phyloP scores from a whole-genome alignment of 179 eudicot genomes.

The Monotropa hypopitys region DNA sequence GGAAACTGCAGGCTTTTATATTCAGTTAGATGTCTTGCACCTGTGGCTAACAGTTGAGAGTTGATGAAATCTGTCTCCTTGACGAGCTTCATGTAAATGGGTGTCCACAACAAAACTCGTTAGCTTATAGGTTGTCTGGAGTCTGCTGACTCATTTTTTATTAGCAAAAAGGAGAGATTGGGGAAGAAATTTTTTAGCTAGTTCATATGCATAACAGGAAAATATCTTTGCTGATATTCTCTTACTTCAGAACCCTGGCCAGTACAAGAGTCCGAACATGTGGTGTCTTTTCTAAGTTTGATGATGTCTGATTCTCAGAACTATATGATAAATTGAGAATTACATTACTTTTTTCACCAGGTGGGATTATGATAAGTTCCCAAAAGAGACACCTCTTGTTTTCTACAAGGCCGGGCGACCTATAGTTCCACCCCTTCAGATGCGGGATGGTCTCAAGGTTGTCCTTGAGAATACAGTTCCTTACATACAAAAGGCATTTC shows the following conservation, averaged over 20 bases:
- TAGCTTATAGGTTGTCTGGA: not conserved
- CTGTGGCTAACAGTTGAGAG: not conserved
- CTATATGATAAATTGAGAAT: not conserved
- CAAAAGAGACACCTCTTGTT: slow-evolving; percentile 76
- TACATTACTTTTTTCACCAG: slow-evolving; percentile 21
- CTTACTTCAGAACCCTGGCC: no score
- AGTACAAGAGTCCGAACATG: not conserved
- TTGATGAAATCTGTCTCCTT: not conserved
- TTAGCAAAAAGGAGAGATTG: not conserved
- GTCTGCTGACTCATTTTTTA: not conserved
- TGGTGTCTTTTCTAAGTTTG: not conserved
- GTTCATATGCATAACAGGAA: not conserved
- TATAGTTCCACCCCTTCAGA: slow-evolving; percentile 48
- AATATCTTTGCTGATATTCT: not conserved
- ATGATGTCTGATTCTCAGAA: not conserved
- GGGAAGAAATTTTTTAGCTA: not conserved
- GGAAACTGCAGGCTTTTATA: not conserved
- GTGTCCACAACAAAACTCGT: not conserved
- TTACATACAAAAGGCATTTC: slow-evolving; percentile 48
- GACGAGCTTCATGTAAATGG: not conserved
- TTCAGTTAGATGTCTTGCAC: not conserved
- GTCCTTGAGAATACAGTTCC: slow-evolving; percentile 62
- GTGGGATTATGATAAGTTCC: slow-evolving; percentile 88
- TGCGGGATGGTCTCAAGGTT: slow-evolving; percentile 52
- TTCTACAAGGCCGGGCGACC: slow-evolving; percentile 55